phyloP scores from a whole-genome alignment of 495 filamentous ascomycete genomes.

The Penicillium maclennaniae region DNA sequence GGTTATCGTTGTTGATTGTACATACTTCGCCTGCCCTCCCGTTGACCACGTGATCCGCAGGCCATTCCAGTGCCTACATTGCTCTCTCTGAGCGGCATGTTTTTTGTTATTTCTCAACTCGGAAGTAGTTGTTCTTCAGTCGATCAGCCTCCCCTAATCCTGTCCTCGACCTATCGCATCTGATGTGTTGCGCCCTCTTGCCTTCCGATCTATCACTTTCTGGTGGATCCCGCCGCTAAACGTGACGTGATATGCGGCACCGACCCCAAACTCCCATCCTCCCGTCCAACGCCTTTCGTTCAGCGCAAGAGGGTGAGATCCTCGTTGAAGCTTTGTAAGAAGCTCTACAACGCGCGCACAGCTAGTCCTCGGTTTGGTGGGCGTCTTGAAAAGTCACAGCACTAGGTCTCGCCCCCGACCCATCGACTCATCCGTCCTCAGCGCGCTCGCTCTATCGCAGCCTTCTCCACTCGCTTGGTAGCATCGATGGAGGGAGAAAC shows the following conservation, averaged over 20 bases:
- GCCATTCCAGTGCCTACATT: neutral
- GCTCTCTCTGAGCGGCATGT: neutral
- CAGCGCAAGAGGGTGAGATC: constrained; percentile 12
- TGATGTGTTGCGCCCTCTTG: constrained; percentile 5
- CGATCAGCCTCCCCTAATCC: neutral
- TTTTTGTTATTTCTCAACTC: neutral
- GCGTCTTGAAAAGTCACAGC: neutral
- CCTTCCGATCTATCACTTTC: constrained; percentile 14
- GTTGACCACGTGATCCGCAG: neutral
- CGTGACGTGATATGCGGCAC: constrained; percentile 22
- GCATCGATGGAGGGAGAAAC: constrained; percentile 34
- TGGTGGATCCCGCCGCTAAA: constrained; percentile 15
- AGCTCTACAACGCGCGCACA: neutral
- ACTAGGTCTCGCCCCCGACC: neutral
- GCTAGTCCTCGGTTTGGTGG: neutral
- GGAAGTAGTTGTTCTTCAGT: neutral
- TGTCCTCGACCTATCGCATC: neutral
- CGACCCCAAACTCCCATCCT: constrained; percentile 5
- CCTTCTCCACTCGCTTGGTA: neutral
- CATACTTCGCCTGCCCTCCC: neutral
- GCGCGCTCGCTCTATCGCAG: neutral
- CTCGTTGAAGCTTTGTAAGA: neutral
- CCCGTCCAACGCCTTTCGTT: constrained; percentile 1
- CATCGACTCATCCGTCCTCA: neutral
- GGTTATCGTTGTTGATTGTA: neutral